Evolutionary conservation across 2,329 filamentous ascomycete genomes (phyloP), one percentile per base, ranked within the genome.

Genomic region (Beauveria caledonica): DNA sequence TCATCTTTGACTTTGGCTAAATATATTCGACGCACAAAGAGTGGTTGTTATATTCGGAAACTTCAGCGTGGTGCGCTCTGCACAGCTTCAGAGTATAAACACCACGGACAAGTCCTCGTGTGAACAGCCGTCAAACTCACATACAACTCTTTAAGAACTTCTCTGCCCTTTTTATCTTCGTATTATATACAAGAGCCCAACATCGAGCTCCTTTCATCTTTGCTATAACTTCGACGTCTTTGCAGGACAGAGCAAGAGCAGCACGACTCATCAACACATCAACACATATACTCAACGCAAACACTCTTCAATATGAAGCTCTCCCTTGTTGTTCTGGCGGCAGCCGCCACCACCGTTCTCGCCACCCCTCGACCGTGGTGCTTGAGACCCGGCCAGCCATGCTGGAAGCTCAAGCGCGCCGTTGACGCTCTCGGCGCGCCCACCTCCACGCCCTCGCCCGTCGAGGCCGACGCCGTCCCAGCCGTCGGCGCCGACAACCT

Each of bases 381-480:
- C 52, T 6, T 45, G n/a, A 39, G 50, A 17, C 39, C 44, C 6
- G 27, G 11, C 50, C 13, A 48, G 36, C 36, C 42, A 3, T 48
- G 49, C 58, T 54, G 50, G 42, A 46, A 52, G 40, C 70, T 71
- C 65, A 75, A 74, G 68, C 76, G 75, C 63, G 74, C 72, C 19
- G 71, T 72, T 64, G 70, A 72, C 11, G 69, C 70, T 60, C 68
- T 74, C 63, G 53, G 67, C 64, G 63, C 60, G 13, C 66, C 49
- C 60, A 61, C 25, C 58, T 66, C 42, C 65, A 36, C 27, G 29
- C n/a, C 40, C 40, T 10, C 17, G 33, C 40, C n/a, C 40, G 5
- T 19, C 29, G 29, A 21, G n/a, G 67, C 15, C 68, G 67, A 39
- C 64, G 68, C 39, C 62, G 64, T 63, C 70, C 69, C 65, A 69